These are phyloP conservation scores for Aspergillus persii DNA, from an alignment of 2,329 filamentous ascomycete species.

Conservation along the genomic window DNA sequence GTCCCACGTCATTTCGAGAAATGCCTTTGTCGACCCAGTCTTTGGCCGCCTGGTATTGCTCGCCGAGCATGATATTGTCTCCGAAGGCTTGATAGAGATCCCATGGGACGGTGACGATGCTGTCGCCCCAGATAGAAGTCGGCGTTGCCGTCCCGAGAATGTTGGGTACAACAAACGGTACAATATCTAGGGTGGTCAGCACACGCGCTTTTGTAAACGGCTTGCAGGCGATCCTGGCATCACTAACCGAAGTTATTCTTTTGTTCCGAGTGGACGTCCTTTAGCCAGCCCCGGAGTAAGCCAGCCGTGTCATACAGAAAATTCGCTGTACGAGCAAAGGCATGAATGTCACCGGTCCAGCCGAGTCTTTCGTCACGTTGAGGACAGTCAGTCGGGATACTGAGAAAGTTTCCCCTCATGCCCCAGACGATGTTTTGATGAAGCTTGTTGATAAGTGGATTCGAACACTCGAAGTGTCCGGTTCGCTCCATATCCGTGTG, in stretches of 20 bases:
- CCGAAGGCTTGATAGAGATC: conserved; percentile 30
- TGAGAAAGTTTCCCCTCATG: conserved; percentile 59
- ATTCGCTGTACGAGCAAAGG: conserved; percentile 42
- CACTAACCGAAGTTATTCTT: conserved; percentile 8
- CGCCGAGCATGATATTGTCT: conserved; percentile 29
- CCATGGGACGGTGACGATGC: conserved; percentile 34
- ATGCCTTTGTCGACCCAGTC: conserved; percentile 13
- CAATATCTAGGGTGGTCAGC: conserved; percentile 3
- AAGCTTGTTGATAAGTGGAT: conserved; percentile 50
- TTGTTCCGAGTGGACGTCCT: conserved; percentile 45
- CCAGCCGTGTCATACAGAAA: conserved; percentile 55
- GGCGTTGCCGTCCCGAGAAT: conserved; percentile 1
- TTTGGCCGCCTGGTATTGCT: conserved; percentile 10
- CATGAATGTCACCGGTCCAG: conserved; percentile 53
- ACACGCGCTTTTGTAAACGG: background rate
- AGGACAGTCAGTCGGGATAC: conserved; percentile 58
- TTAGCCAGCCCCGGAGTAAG: conserved; percentile 51
- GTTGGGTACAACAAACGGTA: conserved; percentile 29
- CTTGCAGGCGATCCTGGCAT: background rate
- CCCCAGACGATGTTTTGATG: conserved; percentile 56
- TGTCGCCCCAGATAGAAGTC: conserved; percentile 38
- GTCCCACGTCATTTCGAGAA: conserved; percentile 6
- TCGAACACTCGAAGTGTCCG: conserved; percentile 52
- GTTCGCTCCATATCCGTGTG: conserved; percentile 52
- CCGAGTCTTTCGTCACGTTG: conserved; percentile 56